Conservation (phyloP, 768 basidiomycete genomes). For the Auricularia sp. region DNA sequence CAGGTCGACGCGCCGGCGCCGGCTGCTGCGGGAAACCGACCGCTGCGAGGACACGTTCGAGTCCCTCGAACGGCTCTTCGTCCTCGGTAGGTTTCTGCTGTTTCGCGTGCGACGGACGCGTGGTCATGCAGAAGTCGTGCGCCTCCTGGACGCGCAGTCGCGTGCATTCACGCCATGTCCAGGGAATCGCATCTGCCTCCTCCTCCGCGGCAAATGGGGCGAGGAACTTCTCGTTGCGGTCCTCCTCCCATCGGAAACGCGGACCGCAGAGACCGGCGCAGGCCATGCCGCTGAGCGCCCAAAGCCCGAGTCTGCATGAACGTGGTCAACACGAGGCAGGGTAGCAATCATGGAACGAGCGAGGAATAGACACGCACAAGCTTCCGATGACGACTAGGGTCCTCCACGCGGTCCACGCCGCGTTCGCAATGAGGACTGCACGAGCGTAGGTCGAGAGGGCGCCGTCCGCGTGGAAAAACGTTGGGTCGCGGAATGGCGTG, state of each 20-base stretch:
- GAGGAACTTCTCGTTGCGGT: background rate
- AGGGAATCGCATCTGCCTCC: constrained; percentile 47
- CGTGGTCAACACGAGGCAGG: background rate
- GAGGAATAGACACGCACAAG: constrained; percentile 38
- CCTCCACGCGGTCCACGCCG: constrained; percentile 73
- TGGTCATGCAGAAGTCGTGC: constrained; percentile 67
- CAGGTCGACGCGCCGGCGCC: constrained; percentile 43
- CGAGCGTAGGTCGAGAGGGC: constrained; percentile 64
- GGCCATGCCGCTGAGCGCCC: constrained; percentile 65
- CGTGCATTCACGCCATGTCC: constrained; percentile 72
- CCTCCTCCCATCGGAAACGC: constrained; percentile 76
- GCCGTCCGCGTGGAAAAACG: constrained; percentile 65
- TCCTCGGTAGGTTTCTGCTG: constrained; percentile 4
- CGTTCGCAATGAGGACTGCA: constrained; percentile 72
- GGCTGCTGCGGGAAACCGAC: constrained; percentile 41
- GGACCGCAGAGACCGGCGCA: constrained; percentile 81
- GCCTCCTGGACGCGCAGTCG: constrained; percentile 64
- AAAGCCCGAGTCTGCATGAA: constrained; percentile 54
- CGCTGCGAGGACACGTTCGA: constrained; percentile 52
- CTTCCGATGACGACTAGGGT: constrained; percentile 55
- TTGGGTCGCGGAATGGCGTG: constrained; percentile 47
- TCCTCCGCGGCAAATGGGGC: constrained; percentile 29
- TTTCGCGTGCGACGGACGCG: constrained; percentile 4
- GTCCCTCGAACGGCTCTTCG: constrained; percentile 33
- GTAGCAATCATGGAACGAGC: background rate